Conservation (phyloP, 495 filamentous ascomycete genomes). For the Neurospora sp. region DNA sequence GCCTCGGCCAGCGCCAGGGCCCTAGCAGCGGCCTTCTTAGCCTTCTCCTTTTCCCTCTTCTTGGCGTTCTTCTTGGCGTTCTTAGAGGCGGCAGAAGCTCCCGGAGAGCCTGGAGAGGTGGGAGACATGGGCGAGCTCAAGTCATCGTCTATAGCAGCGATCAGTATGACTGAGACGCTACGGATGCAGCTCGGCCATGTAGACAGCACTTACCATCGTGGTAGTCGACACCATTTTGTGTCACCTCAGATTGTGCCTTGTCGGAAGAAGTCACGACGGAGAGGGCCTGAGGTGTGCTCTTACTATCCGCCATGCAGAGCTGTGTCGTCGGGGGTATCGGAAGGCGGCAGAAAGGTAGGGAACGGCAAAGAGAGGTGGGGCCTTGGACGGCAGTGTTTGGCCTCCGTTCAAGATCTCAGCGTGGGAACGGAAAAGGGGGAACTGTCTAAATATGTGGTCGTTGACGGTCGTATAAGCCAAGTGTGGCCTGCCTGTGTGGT, state of each 20-base stretch:
- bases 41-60: slow-evolving; percentile 17
- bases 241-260: slow-evolving; percentile 23
- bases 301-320: slow-evolving; percentile 33
- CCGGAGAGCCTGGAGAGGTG: neutral
- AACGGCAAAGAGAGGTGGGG: slow-evolving; percentile 12
- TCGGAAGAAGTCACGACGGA: slow-evolving; percentile 26
- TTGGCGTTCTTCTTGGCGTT: slow-evolving; percentile 15
- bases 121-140: slow-evolving; percentile 1
- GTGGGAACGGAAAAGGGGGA: neutral
- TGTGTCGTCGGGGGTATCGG: slow-evolving; percentile 14
- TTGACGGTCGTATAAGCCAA: slow-evolving; percentile 3
- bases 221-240: slow-evolving; percentile 11
- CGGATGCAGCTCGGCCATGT: neutral
- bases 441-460: slow-evolving; percentile 8
- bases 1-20: neutral
- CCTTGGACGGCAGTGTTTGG: slow-evolving; percentile 16
- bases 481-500: neutral
- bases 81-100: neutral
- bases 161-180: neutral
- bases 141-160: neutral
- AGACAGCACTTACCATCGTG: neutral
- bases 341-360: slow-evolving; percentile 17
- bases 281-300: slow-evolving; percentile 28
- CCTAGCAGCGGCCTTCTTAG: slow-evolving; percentile 10
- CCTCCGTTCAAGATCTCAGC: neutral